phyloP scores from a whole-genome alignment of 176 grass and related monocot genomes.

The Oryza glumipatula region DNA sequence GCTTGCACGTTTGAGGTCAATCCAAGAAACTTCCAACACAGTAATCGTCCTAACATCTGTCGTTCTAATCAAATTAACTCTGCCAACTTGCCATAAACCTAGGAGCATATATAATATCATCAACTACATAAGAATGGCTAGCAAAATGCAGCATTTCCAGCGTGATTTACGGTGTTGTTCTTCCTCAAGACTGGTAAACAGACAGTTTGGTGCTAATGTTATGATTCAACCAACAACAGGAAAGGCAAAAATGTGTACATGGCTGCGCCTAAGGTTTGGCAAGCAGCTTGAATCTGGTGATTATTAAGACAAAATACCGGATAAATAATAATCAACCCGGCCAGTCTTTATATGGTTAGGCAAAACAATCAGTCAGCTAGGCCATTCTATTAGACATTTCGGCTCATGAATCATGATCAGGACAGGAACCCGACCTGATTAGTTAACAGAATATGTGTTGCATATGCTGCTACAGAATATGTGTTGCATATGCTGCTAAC shows the following conservation, averaged over 20 bases:
- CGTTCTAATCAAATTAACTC: neutral
- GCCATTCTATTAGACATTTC: neutral
- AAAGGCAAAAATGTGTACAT: too few relatives aligned
- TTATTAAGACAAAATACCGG: neutral
- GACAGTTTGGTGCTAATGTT: neutral
- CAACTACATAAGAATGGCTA: neutral
- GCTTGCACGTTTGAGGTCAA: neutral
- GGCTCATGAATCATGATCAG: neutral
- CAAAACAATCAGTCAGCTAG: neutral
- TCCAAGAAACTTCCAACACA: neutral
- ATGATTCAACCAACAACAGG: too few relatives aligned
- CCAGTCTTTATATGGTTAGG: neutral
- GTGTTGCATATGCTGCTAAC: neutral
- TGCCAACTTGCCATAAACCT: neutral
- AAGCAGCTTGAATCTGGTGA: neutral
- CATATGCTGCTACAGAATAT: neutral
- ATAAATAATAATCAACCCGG: neutral
- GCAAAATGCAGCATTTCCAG: too few relatives aligned
- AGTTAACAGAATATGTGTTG: neutral
- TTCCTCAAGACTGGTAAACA: neutral
- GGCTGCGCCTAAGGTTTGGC: conserved; percentile 18
- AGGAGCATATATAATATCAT: neutral
- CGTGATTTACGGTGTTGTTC: neutral
- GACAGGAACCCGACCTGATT: neutral
- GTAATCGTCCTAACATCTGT: neutral